These are phyloP conservation scores for Colletotrichum musicola DNA, from an alignment of 2,329 filamentous ascomycete genomes.

Conservation along the genomic window DNA sequence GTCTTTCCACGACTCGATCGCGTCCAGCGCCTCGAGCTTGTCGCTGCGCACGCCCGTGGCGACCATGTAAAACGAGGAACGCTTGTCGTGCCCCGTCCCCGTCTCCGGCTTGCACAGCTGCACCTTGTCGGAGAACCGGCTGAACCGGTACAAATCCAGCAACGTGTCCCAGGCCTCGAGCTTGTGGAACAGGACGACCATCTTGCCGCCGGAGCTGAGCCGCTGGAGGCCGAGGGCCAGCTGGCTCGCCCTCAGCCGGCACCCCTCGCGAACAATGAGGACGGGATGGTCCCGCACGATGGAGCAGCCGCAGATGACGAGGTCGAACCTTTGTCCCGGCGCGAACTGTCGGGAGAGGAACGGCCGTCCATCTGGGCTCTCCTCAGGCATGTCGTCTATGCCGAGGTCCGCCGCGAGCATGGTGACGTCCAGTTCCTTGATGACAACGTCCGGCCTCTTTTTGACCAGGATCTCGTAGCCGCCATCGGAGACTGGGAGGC, in stretches of 20 bases:
- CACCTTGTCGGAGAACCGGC: conserved; percentile 54
- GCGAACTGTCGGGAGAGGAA: neutral
- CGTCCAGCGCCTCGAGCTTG: too few species aligned
- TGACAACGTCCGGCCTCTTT: conserved; percentile 28
- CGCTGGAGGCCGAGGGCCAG: conserved; percentile 60
- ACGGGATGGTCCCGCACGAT: conserved; percentile 43
- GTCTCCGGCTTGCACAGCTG: conserved; percentile 58
- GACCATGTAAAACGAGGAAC: conserved; percentile 67
- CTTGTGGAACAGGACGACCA: conserved; percentile 65
- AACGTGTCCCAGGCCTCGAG: conserved; percentile 51
- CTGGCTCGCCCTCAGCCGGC: conserved; percentile 45
- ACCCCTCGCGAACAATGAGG: too few species aligned
- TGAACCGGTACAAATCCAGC: conserved; percentile 44
- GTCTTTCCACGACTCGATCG: too few species aligned
- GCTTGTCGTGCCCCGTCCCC: conserved; percentile 51
- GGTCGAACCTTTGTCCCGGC: conserved; percentile 49
- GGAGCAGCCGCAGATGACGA: conserved; percentile 62
- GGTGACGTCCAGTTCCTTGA: conserved; percentile 59
- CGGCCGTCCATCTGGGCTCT: too few species aligned
- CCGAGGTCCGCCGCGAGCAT: conserved; percentile 63
- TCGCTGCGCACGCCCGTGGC: conserved; percentile 55
- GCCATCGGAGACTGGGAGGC: conserved; percentile 52
- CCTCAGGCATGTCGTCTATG: conserved; percentile 19
- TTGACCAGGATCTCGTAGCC: conserved; percentile 49
- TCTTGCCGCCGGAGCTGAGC: conserved; percentile 59